Conservation (phyloP, 2,329 filamentous ascomycete genomes). For the Myriosclerotinia curreyana region DNA sequence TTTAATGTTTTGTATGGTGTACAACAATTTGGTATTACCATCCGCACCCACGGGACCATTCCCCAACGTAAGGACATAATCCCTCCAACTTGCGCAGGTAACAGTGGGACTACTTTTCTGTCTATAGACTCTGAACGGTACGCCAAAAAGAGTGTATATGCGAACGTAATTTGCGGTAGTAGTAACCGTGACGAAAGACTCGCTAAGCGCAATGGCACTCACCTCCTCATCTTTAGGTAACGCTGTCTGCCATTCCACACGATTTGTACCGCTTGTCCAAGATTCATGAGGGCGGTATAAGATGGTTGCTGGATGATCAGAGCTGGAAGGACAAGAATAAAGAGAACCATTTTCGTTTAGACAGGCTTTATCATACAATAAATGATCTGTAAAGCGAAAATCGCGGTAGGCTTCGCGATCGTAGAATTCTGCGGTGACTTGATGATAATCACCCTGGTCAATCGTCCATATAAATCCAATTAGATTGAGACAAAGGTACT, state of each 20-base stretch:
- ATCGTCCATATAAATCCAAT: conserved; percentile 97
- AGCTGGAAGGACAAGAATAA: conserved; percentile 74
- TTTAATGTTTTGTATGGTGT: conserved; percentile 93
- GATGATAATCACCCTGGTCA: conserved; percentile 89
- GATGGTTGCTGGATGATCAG: conserved; percentile 68
- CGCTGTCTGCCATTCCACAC: conserved; percentile 84
- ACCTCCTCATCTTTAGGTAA: conserved; percentile 86
- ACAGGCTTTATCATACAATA: conserved; percentile 93
- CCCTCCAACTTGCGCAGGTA: conserved; percentile 88
- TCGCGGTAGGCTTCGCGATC: conserved; percentile 89
- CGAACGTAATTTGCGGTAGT: conserved; percentile 86
- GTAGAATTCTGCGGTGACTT: conserved; percentile 95
- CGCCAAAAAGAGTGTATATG: conserved; percentile 88
- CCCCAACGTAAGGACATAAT: conserved; percentile 94
- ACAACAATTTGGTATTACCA: conserved; percentile 74
- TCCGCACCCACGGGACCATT: conserved; percentile 83
- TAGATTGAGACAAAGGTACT: conserved; percentile 89
- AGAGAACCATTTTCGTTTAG: conserved; percentile 80
- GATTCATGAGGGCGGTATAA: conserved; percentile 97
- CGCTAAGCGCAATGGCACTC: conserved; percentile 83
- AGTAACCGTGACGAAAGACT: conserved; percentile 85
- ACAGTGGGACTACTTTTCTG: conserved; percentile 89
- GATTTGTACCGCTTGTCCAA: conserved; percentile 75
- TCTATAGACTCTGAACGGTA: conserved; percentile 83
- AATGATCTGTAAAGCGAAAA: conserved; percentile 97